Conservation (phyloP, 306 rosid species). For the Cicer arietinum region DNA sequence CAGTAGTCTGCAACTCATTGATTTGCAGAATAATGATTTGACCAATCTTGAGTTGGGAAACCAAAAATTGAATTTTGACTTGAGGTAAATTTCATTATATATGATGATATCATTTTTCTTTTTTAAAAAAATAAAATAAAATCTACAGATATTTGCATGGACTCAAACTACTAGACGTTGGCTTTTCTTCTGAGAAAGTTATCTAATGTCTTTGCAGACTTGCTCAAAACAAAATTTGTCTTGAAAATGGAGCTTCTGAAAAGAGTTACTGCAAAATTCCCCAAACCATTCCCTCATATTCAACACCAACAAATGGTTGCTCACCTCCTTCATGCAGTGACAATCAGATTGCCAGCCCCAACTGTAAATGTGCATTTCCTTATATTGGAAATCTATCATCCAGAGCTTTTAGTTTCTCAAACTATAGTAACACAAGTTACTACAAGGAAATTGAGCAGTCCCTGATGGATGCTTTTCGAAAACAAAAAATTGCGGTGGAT, state of each 20-base stretch:
- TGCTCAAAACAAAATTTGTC: slow-evolving; percentile 57
- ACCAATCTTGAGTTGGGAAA: slow-evolving; percentile 20
- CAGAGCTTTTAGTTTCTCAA: slow-evolving; percentile 63
- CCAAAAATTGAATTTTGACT: not conserved
- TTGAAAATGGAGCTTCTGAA: slow-evolving; percentile 27
- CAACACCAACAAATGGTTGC: slow-evolving; percentile 52
- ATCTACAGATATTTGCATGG: slow-evolving; percentile 7
- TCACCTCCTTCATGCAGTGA: slow-evolving; percentile 44
- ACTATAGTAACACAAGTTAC: slow-evolving; percentile 38
- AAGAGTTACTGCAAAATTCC: slow-evolving; percentile 54
- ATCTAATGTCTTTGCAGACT: slow-evolving; percentile 55
- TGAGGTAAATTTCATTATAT: slow-evolving; percentile 44
- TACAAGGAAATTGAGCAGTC: slow-evolving; percentile 49
- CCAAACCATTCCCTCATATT: slow-evolving; percentile 25
- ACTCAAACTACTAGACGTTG: slow-evolving; percentile 21
- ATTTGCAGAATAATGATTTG: slow-evolving; percentile 43
- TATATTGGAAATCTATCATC: slow-evolving; percentile 60
- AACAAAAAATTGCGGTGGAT: slow-evolving; percentile 51
- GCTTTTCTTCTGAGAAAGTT: slow-evolving; percentile 40
- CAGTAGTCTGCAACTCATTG: slow-evolving; percentile 45
- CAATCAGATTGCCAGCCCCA: slow-evolving; percentile 60
- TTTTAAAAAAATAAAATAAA: not conserved
- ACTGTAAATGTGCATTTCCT: slow-evolving; percentile 75
- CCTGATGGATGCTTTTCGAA: slow-evolving; percentile 35
- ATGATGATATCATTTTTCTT: not conserved